Percentiles rank a stretch among this genome's conserved stretches.
Evolutionary conservation across 805 yeast genomes (phyloP).

Genomic region (Yarrowia alimentaria): DNA sequence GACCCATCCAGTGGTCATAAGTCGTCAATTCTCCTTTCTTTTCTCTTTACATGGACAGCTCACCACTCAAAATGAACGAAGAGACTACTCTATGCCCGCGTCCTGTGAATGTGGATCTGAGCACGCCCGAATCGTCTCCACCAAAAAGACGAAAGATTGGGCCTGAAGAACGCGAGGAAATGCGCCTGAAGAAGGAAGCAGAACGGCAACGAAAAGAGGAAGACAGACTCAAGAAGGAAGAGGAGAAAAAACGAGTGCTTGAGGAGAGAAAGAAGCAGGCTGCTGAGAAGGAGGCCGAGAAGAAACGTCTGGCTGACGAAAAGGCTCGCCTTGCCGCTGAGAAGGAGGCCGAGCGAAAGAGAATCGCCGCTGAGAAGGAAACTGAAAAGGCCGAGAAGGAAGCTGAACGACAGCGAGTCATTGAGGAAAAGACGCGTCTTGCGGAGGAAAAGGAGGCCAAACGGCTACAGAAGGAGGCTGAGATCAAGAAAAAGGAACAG

Average conservation of each 20-base stretch:
- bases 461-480: conserved; percentile 10
- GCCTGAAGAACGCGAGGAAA: background rate
- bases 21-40: too few species aligned
- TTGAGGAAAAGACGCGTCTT: background rate
- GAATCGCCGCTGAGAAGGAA: background rate
- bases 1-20: too few species aligned
- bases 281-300: conserved; percentile 11
- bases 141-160: background rate
- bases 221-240: conserved; percentile 6
- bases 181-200: conserved; percentile 2
- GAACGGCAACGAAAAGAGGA: conserved; percentile 16
- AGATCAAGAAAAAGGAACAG: conserved; percentile 19
- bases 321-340: background rate
- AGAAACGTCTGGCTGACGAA: conserved; percentile 2
- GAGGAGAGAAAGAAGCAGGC: conserved; percentile 6
- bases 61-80: too few species aligned
- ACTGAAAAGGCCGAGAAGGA: background rate
- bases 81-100: too few species aligned
- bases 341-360: background rate
- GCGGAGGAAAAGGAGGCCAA: conserved; percentile 20
- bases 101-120: too few species aligned
- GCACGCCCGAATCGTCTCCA: background rate
- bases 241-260: background rate
- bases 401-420: background rate
- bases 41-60: too few species aligned